Evolutionary conservation across 1,284 basidiomycete species (phyloP), one percentile per base, ranked within the genome.

Genomic region (Testicularia cyperi): DNA sequence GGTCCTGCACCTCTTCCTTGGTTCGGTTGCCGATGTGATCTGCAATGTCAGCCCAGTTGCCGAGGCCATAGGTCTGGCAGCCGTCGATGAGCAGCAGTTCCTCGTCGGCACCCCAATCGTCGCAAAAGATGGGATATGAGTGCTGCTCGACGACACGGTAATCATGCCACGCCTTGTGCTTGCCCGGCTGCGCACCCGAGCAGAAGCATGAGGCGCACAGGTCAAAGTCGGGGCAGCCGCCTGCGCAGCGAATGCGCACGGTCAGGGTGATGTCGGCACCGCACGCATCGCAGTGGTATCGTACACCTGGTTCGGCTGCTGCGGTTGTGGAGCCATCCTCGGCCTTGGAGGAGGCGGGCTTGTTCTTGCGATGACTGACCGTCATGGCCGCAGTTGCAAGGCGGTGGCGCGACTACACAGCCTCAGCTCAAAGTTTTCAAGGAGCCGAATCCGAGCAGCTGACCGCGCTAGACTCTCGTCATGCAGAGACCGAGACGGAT

Each of bases 61-160:
- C 95, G 18, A 98, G 78, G 1, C 94, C 94, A 71, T 92, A 89
- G 25, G 85, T 82, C 23, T 89, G 84, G 44, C 92, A 86, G 9
- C 92, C 95, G 49, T 95, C 91, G 39, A 97, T 82, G 24, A 98
- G 81, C 9, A 96, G 80, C 2, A 97, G 81, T 77, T 98, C 95
- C 87, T 98, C 94, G 78, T 98, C 94, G 8, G 92, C 95, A 25
- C 92, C 94, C 94, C 94, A 98, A 74, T 95, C 91, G 53, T 88
- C 85, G 12, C 85, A 84, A 71, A 96, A 95, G 71, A 98, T 95
- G 5, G 94, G 94, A 77, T 94, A 91, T 7, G 94, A 89, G 69
- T 95, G 84, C 80, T 95, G 92, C 89, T 96, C 76, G 56, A 97
- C 88, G 42, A 98, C 87, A 45, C 91, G 88, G 78, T 98, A 98